Evolutionary conservation across 2,329 filamentous ascomycete genomes (phyloP), one percentile per base, ranked within the genome.

Genomic region (Aspergillus pseudonomiae): DNA sequence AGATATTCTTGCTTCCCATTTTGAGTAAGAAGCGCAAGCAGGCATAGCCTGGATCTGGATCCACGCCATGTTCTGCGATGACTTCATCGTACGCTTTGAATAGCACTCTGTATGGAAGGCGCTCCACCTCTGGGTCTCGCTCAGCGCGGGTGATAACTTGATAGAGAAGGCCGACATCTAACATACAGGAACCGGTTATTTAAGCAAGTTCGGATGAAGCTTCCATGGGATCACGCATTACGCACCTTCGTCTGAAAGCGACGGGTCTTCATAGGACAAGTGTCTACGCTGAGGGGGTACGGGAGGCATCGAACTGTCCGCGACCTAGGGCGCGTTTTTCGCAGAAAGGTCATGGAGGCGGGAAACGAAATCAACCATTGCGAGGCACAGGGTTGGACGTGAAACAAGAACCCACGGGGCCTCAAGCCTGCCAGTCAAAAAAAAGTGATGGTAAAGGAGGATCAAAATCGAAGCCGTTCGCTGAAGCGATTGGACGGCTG

Each of bases 41-140:
- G 69, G 91, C 87, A 70, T 89, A 88, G 71, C 94, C 91, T 68
- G 90, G 84, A 70, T 91, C 88, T n/a, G 88, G 84, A 63, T 92
- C 85, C 67, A 92, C 81, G 60, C 88, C 90, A 80, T 91, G 82
- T 67, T 88, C 82, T 6, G 86, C 86, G n/a, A 96, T 85, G 48
- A 94, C 84, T 61, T 87, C 83, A 73, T 95, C 90, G 74, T 96
- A 96, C 34, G 92, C 92, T 59, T 85, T 84, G 78, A 96, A 96
- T 21, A 97, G 85, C 11, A 92, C 92, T 73, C 89, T 88, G 63
- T 90, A 92, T 4, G 91, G 89, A 26, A 91, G 83, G 61, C 86
- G 85, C 70, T 90, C 86, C 56, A 84, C 84, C 62, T 89, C 85
- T 1, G 87, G 83, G 34, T 91, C 84, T 46, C 86, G 81, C 78